Conservation (phyloP, 2,329 filamentous ascomycete genomes). For the Ophiosphaerella korrae region DNA sequence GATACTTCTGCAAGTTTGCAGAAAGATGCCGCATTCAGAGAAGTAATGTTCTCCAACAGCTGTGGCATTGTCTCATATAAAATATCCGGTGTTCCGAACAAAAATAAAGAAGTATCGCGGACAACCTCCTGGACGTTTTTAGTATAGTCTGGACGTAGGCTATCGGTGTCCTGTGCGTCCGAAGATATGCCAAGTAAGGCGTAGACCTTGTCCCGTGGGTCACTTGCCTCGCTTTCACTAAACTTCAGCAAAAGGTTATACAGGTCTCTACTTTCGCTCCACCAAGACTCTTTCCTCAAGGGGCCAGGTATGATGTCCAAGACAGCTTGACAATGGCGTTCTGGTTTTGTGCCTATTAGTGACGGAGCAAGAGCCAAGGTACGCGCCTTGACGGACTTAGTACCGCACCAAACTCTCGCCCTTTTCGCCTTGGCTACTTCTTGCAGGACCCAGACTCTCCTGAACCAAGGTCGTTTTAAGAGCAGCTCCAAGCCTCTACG, state of each 20-base stretch:
- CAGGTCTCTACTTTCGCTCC: slow-evolving; percentile 16
- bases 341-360: slow-evolving; percentile 2
- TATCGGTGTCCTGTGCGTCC: slow-evolving; percentile 3
- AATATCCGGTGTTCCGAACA: background rate
- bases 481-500: slow-evolving; percentile 5
- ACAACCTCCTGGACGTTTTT: background rate
- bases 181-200: slow-evolving; percentile 24
- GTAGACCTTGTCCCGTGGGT: slow-evolving; percentile 24
- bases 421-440: slow-evolving; percentile 21
- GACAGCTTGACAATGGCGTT: slow-evolving; percentile 17
- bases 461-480: slow-evolving; percentile 19
- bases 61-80: background rate
- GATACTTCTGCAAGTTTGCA: background rate
- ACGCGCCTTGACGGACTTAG: slow-evolving; percentile 8
- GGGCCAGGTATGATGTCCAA: slow-evolving; percentile 28
- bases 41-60: background rate
- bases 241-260: slow-evolving; percentile 19
- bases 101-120: background rate
- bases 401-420: slow-evolving; percentile 13
- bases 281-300: slow-evolving; percentile 19
- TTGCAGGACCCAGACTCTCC: slow-evolving; percentile 25
- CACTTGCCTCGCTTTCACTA: slow-evolving; percentile 12
- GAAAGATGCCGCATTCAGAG: background rate
- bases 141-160: background rate
- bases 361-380: slow-evolving; percentile 16